Percentiles rank a stretch among this genome's conserved stretches.
These are phyloP conservation scores for Serendipita indica DNA, from an alignment of 768 basidiomycete genomes.

Conservation along the genomic window DNA sequence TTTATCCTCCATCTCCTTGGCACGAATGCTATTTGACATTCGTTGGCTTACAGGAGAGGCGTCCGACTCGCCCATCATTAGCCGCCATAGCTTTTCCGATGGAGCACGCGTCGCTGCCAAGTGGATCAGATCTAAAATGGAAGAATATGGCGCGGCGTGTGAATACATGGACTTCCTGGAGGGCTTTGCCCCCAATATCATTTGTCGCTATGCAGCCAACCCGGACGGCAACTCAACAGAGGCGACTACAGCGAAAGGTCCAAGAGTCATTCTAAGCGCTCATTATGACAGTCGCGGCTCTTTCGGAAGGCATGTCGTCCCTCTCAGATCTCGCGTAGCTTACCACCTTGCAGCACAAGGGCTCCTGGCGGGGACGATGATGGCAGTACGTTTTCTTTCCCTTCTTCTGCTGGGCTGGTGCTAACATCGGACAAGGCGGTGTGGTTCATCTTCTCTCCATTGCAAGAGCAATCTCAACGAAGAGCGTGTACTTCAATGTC, in stretches of 20 bases:
- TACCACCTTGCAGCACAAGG: conserved; percentile 2
- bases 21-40: conserved; percentile 54
- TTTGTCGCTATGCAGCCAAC: conserved; percentile 26
- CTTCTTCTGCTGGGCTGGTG: no score
- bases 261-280: conserved; percentile 53
- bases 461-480: conserved; percentile 54
- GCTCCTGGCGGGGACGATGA: conserved; percentile 45
- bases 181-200: conserved; percentile 76
- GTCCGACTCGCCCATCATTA: conserved; percentile 49
- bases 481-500: conserved; percentile 52
- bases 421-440: conserved; percentile 33
- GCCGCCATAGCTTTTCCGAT: conserved; percentile 66
- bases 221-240: background rate
- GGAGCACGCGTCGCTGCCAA: conserved; percentile 51
- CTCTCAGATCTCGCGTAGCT: conserved; percentile 13
- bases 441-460: conserved; percentile 64
- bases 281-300: conserved; percentile 89
- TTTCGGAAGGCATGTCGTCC: conserved; percentile 60
- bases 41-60: conserved; percentile 79
- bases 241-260: conserved; percentile 35
- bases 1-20: conserved; percentile 51
- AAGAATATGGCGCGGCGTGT: conserved; percentile 63
- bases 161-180: conserved; percentile 45
- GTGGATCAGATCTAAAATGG: conserved; percentile 62
- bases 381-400: conserved; percentile 25